phyloP scores from a whole-genome alignment of 2,329 filamentous ascomycete species.

The Aspergillus sp. region DNA sequence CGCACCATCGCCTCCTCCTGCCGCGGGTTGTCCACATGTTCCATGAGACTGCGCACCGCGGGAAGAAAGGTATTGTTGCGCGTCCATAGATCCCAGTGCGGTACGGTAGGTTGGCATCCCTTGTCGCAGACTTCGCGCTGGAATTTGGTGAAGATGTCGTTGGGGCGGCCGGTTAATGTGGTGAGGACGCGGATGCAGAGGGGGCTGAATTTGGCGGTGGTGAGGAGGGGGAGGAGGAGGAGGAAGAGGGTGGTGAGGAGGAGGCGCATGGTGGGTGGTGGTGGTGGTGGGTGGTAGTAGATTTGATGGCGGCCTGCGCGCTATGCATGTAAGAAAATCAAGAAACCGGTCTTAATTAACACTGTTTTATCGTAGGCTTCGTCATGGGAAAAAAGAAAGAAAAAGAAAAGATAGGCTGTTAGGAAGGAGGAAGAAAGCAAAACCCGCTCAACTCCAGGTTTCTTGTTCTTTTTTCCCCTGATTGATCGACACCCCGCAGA shows the following conservation, averaged over 20 bases:
- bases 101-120: constrained; percentile 37
- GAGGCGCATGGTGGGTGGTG: constrained; percentile 22
- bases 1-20: constrained; percentile 34
- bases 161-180: constrained; percentile 49
- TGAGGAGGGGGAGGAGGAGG: constrained; percentile 21
- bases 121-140: constrained; percentile 37
- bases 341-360: no score
- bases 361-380: no score
- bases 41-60: constrained; percentile 37
- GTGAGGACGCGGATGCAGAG: constrained; percentile 87
- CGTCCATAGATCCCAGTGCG: constrained; percentile 42
- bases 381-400: no score
- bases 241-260: constrained; percentile 22
- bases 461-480: not conserved
- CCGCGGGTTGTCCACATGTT: constrained; percentile 32
- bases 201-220: constrained; percentile 49
- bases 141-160: constrained; percentile 35
- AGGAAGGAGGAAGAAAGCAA: not conserved
- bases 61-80: constrained; percentile 39
- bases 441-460: not conserved
- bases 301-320: no score
- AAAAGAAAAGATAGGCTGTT: no score
- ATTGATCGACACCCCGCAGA: constrained; percentile 12
- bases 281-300: no score
- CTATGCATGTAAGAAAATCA: no score